Evolutionary conservation across 164 flowering plant species (phyloP).

Genomic region (Tetracentron sinense): DNA sequence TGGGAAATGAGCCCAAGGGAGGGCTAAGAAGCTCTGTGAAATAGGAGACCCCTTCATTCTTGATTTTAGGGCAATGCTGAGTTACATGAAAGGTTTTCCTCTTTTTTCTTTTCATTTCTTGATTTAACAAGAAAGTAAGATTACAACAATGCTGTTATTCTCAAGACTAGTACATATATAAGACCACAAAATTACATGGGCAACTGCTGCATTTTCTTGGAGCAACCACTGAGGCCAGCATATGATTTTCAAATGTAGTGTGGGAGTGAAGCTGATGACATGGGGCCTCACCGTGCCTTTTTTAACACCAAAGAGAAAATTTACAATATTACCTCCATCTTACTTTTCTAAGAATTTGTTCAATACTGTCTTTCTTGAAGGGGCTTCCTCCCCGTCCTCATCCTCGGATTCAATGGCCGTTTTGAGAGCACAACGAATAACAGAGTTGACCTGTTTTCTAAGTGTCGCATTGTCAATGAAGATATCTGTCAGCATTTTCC

Average conservation of each 20-base stretch:
- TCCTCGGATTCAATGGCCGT: constrained; percentile 32
- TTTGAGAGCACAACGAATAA: constrained; percentile 42
- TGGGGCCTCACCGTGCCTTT: constrained; percentile 4
- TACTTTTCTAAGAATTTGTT: constrained; percentile 60
- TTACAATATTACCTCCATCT: constrained; percentile 8
- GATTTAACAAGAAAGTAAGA: no score
- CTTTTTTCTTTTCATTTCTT: no score
- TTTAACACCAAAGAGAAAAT: not conserved
- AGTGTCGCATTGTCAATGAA: constrained; percentile 58
- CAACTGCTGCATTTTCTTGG: no score
- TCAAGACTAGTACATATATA: no score
- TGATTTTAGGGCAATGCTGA: no score
- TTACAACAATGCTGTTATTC: no score
- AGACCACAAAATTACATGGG: no score
- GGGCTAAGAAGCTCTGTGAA: no score
- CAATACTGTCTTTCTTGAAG: constrained; percentile 52
- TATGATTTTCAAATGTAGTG: not conserved
- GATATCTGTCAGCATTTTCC: constrained; percentile 49
- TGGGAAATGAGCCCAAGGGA: no score
- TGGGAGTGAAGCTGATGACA: not conserved
- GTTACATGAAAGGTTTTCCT: no score
- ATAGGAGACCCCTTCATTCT: no score
- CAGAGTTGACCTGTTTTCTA: constrained; percentile 65
- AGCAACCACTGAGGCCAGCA: no score
- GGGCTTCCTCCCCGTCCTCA: constrained; percentile 31